A percentile compares a stretch with the other conserved stretches of the same genome.
phyloP scores from a whole-genome alignment of 2,329 filamentous ascomycete genomes.

The Colletotrichum salicis region DNA sequence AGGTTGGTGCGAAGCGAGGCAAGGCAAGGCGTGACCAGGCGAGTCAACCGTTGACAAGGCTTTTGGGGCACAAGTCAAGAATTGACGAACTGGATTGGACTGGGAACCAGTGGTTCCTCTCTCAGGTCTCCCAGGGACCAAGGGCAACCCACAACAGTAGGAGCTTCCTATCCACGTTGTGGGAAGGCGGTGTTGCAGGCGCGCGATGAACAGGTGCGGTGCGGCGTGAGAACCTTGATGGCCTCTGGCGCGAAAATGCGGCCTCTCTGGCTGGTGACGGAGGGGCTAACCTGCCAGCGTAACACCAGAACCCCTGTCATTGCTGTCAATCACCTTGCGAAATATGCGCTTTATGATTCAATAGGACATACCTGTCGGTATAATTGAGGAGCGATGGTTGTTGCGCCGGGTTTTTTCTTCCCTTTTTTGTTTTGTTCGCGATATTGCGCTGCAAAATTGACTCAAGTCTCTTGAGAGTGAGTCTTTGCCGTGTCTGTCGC shows the following conservation, averaged over 20 bases:
- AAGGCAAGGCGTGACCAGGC: conserved; percentile 7
- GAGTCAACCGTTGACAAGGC: conserved; percentile 22
- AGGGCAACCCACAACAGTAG: conserved; percentile 1
- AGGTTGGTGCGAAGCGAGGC: not conserved
- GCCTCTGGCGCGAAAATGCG: conserved; percentile 32
- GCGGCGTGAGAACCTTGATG: conserved; percentile 34
- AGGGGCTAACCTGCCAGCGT: conserved; percentile 33
- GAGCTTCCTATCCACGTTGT: conserved; percentile 5
- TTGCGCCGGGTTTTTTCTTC: not conserved
- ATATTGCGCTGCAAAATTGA: conserved; percentile 7
- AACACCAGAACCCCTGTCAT: conserved; percentile 31
- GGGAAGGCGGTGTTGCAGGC: conserved; percentile 31
- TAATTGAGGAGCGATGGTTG: not conserved
- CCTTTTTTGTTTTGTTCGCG: not conserved
- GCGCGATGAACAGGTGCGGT: conserved; percentile 27
- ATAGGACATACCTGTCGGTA: conserved; percentile 17
- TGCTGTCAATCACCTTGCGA: conserved; percentile 23
- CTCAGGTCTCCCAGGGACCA: not conserved
- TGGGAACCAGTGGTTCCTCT: conserved; percentile 1
- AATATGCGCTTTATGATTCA: conserved; percentile 14
- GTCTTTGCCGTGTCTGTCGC: not conserved
- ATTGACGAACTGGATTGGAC: not conserved
- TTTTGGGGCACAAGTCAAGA: not conserved
- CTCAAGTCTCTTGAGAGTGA: not conserved
- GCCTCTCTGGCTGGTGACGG: conserved; percentile 32